phyloP scores from a whole-genome alignment of 176 grass and related monocot genomes.

The Aegilops tauschii region DNA sequence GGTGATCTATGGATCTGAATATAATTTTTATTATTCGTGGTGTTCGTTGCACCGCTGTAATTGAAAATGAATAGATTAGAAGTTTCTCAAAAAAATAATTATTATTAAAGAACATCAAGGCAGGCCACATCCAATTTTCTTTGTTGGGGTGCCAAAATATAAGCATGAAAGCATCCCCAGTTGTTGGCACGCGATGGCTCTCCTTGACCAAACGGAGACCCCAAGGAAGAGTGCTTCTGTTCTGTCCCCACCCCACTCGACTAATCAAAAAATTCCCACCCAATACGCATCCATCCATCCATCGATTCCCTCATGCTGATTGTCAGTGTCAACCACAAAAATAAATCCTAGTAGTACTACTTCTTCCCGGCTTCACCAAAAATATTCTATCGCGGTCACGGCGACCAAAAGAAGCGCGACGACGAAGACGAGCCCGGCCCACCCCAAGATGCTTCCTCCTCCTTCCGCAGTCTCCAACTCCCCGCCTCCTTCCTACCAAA shows the following conservation, averaged over 20 bases:
- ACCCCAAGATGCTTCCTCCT: constrained; percentile 31
- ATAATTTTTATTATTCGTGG: too few relatives aligned
- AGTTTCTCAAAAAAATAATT: too few relatives aligned
- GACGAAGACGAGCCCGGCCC: background rate
- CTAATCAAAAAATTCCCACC: background rate
- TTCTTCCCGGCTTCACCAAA: background rate
- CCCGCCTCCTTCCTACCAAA: background rate
- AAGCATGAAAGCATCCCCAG: background rate
- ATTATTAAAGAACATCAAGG: background rate
- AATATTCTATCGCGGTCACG: constrained; percentile 12
- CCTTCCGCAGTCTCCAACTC: background rate
- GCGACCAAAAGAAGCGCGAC: constrained; percentile 21
- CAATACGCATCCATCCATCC: background rate
- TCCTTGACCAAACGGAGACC: constrained; percentile 36
- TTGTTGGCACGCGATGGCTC: background rate
- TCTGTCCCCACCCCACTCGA: background rate
- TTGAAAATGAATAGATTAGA: too few relatives aligned
- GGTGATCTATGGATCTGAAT: too few relatives aligned
- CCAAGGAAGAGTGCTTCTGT: background rate
- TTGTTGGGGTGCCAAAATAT: background rate
- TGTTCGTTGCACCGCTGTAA: accelerated
- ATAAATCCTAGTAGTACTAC: background rate
- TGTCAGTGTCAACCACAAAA: background rate
- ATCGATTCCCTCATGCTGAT: background rate
- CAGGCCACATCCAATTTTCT: background rate